phyloP scores from a whole-genome alignment of 352 stramenopile species.

The Plasmopara halstedii region DNA sequence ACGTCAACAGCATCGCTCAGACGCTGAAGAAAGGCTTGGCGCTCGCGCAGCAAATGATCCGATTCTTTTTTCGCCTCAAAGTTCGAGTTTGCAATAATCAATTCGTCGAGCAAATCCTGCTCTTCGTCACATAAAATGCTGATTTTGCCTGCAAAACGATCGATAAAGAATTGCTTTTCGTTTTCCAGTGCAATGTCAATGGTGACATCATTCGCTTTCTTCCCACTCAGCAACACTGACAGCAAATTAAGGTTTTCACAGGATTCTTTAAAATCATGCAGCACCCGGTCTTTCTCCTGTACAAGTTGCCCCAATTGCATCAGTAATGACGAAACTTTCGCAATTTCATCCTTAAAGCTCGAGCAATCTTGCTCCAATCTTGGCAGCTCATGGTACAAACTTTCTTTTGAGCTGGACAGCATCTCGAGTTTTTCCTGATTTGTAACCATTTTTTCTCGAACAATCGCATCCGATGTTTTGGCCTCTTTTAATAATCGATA shows the following conservation, averaged over 20 bases:
- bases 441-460: constrained; percentile 36
- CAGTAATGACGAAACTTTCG: constrained; percentile 35
- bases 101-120: constrained; percentile 24
- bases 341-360: constrained; percentile 51
- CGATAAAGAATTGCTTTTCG: constrained; percentile 54
- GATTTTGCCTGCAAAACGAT: constrained; percentile 54
- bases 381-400: constrained; percentile 51
- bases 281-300: constrained; percentile 55
- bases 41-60: constrained; percentile 42
- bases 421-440: constrained; percentile 31
- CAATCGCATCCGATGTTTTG: constrained; percentile 57
- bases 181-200: constrained; percentile 31
- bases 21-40: constrained; percentile 50
- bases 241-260: constrained; percentile 56
- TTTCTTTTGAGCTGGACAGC: constrained; percentile 39
- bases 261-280: constrained; percentile 41
- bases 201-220: constrained; percentile 11
- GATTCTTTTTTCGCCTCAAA: constrained; percentile 60
- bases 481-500: constrained; percentile 65
- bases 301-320: constrained; percentile 42
- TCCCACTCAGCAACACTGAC: constrained; percentile 33
- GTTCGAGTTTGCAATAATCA: constrained; percentile 35
- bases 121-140: constrained; percentile 47
- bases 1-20: constrained; percentile 64
- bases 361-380: constrained; percentile 36